A percentile compares a stretch with the other conserved stretches of the same genome.
phyloP scores from a whole-genome alignment of 108 stramenopile species.

The Pseudonitzschia multiseries region DNA sequence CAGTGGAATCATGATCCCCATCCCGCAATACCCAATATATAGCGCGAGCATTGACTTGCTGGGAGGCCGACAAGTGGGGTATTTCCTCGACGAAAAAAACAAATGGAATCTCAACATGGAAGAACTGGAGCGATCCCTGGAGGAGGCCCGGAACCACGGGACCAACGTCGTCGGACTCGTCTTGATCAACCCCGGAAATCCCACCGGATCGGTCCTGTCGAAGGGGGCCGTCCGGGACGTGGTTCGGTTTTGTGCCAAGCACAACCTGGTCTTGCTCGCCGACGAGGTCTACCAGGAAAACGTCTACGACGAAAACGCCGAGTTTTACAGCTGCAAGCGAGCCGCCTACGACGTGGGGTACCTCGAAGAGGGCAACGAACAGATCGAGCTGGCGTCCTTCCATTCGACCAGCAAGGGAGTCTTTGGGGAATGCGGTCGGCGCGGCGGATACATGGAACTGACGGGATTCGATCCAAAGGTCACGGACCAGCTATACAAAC shows the following conservation, averaged over 20 bases:
- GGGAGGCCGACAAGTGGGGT: constrained; percentile 86
- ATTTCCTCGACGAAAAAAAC: constrained; percentile 84
- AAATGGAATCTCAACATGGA: constrained; percentile 86
- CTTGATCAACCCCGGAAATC: constrained; percentile 94
- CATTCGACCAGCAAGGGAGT: constrained; percentile 95
- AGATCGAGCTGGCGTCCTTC: constrained; percentile 90
- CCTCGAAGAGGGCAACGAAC: constrained; percentile 45
- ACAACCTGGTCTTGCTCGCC: constrained; percentile 87
- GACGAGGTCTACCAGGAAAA: constrained; percentile 99
- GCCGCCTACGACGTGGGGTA: constrained; percentile 77
- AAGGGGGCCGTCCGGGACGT: constrained; percentile 81
- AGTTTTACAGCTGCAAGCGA: constrained; percentile 83
- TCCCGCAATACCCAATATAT: constrained; percentile 98
- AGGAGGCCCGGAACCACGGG: constrained; percentile 64
- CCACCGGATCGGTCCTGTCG: constrained; percentile 82
- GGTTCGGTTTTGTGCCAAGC: constrained; percentile 80
- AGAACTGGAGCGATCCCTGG: constrained; percentile 77
- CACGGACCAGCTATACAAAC: constrained; percentile 89
- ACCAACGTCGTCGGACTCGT: constrained; percentile 81
- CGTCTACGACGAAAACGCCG: constrained; percentile 80
- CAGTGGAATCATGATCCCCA: constrained; percentile 93
- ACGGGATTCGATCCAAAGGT: constrained; percentile 82
- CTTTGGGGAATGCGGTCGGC: constrained; percentile 96
- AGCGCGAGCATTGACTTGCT: constrained; percentile 87
- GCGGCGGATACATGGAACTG: constrained; percentile 97